phyloP scores from a whole-genome alignment of 345 rosid species.

The Psidium friedrichsthalianum region DNA sequence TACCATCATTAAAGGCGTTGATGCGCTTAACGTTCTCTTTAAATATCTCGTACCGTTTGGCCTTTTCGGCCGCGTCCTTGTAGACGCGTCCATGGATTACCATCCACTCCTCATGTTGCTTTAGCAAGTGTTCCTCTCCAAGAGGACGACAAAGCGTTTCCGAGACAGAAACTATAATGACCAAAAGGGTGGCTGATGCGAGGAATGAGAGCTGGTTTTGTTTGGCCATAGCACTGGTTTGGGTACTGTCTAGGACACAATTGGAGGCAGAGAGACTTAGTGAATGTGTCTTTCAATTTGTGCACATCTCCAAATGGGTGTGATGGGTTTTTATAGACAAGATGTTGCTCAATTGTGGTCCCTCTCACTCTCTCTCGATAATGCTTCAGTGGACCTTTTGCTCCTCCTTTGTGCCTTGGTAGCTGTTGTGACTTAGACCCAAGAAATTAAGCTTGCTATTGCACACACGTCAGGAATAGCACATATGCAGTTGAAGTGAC shows the following conservation, averaged over 20 bases:
- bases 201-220: not conserved
- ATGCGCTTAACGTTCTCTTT: slow-evolving; percentile 10
- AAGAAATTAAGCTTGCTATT: slow-evolving; percentile 5
- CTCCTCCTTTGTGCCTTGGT: not conserved
- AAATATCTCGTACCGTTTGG: slow-evolving; percentile 3
- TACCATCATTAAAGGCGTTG: slow-evolving; percentile 6
- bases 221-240: not conserved
- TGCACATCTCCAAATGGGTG: not conserved
- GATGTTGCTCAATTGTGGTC: not conserved
- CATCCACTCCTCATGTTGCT: slow-evolving; percentile 28
- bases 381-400: not conserved
- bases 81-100: slow-evolving; percentile 12
- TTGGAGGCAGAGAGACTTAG: not conserved
- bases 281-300: slow-evolving; percentile 21
- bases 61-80: slow-evolving; percentile 1
- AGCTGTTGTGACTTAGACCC: slow-evolving; percentile 1
- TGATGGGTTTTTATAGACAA: not conserved
- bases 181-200: not conserved
- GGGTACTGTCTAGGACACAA: not conserved
- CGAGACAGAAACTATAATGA: not conserved
- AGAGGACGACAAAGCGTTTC: not conserved
- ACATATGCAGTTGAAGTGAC: not conserved
- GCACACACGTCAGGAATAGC: slow-evolving; percentile 4
- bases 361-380: not conserved
- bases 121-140: slow-evolving; percentile 14